These are phyloP conservation scores for Fomitopsis serialis DNA, from an alignment of 768 basidiomycete genomes.

Conservation along the genomic window DNA sequence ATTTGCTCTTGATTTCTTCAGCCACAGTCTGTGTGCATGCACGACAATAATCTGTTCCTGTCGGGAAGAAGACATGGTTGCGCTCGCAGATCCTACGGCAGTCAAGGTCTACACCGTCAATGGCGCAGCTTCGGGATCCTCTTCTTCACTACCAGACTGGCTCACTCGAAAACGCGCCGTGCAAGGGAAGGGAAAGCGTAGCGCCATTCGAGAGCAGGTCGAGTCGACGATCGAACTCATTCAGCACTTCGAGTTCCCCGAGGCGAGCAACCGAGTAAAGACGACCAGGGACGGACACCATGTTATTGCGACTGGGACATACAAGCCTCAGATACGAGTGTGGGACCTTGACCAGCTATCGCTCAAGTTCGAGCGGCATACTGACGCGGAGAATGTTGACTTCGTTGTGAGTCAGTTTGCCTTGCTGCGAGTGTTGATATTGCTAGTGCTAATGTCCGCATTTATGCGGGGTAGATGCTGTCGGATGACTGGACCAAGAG, in stretches of 20 bases:
- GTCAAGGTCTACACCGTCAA: slow-evolving; percentile 96
- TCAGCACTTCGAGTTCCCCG: slow-evolving; percentile 96
- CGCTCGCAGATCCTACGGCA: slow-evolving; percentile 27
- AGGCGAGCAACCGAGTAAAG: slow-evolving; percentile 88
- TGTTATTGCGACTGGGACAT: slow-evolving; percentile 91
- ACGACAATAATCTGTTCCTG: too few relatives aligned
- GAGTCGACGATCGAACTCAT: slow-evolving; percentile 87
- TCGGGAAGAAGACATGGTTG: slow-evolving; percentile 6
- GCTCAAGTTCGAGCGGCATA: slow-evolving; percentile 92
- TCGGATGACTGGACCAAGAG: slow-evolving; percentile 99
- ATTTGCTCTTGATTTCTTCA: too few relatives aligned
- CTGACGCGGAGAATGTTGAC: slow-evolving; percentile 96
- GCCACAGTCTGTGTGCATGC: too few relatives aligned
- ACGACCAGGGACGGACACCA: slow-evolving; percentile 90
- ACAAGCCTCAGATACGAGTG: slow-evolving; percentile 95
- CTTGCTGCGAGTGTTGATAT: background rate
- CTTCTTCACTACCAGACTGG: slow-evolving; percentile 94
- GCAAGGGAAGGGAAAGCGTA: slow-evolving; percentile 60
- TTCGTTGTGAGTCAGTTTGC: slow-evolving; percentile 80
- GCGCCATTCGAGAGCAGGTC: slow-evolving; percentile 59
- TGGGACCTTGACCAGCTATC: slow-evolving; percentile 93
- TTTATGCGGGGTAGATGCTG: slow-evolving; percentile 55
- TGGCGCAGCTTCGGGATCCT: slow-evolving; percentile 81
- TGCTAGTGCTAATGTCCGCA: background rate
- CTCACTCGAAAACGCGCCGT: slow-evolving; percentile 67